Conservation (phyloP, 164 flowering plant species). For the Echeveria elegans region DNA sequence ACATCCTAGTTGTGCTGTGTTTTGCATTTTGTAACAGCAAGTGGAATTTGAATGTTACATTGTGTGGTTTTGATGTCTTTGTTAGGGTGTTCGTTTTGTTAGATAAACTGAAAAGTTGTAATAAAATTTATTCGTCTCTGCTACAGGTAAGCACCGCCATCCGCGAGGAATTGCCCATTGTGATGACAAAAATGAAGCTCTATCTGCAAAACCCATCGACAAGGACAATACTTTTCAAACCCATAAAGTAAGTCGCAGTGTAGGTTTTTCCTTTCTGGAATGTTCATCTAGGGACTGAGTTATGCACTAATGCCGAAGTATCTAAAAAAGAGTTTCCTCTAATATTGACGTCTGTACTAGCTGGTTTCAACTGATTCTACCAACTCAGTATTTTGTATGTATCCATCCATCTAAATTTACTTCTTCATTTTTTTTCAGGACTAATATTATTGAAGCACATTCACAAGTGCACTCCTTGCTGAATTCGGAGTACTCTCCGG, state of each 20-base stretch:
- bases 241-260: constrained; percentile 68
- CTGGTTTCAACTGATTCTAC: neutral
- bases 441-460: constrained; percentile 91
- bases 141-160: constrained; percentile 62
- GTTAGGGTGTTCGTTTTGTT: too few species aligned
- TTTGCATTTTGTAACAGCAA: neutral
- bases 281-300: neutral
- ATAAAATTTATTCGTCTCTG: constrained; percentile 1
- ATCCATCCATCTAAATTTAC: neutral
- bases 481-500: constrained; percentile 62
- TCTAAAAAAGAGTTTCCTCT: neutral
- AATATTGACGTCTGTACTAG: neutral
- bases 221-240: constrained; percentile 85
- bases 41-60: neutral
- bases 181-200: constrained; percentile 81
- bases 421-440: constrained; percentile 34
- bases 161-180: constrained; percentile 67
- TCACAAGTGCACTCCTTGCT: constrained; percentile 54
- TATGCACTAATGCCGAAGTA: neutral
- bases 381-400: neutral
- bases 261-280: neutral
- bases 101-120: neutral
- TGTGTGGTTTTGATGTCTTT: neutral
- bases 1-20: neutral
- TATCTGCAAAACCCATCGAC: constrained; percentile 91